Conservation (phyloP, 2,329 filamentous ascomycete species). For the Colletotrichum sp. region DNA sequence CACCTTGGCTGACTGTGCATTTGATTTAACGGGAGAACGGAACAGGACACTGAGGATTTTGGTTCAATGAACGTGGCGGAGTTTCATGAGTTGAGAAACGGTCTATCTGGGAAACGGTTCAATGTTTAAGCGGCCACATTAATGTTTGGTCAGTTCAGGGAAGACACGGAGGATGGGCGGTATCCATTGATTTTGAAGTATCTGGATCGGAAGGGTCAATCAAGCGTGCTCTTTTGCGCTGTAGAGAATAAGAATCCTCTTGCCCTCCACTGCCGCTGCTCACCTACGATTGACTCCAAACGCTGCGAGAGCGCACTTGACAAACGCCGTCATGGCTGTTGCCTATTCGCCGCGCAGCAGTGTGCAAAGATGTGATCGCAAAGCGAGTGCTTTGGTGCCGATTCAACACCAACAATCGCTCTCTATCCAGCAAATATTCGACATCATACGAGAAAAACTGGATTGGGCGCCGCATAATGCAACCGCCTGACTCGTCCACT, state of each 20-base stretch:
- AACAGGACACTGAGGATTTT: background rate
- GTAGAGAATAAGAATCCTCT: background rate
- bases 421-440: background rate
- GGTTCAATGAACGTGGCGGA: background rate
- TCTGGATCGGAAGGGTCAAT: background rate
- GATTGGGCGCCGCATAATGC: background rate
- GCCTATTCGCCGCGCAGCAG: background rate
- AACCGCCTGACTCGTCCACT: background rate
- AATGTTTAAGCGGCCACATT: background rate
- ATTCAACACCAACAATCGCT: background rate
- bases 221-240: background rate
- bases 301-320: background rate
- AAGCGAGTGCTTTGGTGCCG: background rate
- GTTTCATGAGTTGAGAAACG: background rate
- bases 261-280: background rate
- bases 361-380: background rate
- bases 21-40: background rate
- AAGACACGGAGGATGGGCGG: background rate
- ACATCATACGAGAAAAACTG: constrained; percentile 4
- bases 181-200: background rate
- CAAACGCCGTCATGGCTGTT: background rate
- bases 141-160: background rate
- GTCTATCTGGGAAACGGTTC: background rate
- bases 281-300: background rate
- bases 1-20: background rate